phyloP scores from a whole-genome alignment of 2,329 filamentous ascomycete genomes.

The Cordyceps tenuipes region DNA sequence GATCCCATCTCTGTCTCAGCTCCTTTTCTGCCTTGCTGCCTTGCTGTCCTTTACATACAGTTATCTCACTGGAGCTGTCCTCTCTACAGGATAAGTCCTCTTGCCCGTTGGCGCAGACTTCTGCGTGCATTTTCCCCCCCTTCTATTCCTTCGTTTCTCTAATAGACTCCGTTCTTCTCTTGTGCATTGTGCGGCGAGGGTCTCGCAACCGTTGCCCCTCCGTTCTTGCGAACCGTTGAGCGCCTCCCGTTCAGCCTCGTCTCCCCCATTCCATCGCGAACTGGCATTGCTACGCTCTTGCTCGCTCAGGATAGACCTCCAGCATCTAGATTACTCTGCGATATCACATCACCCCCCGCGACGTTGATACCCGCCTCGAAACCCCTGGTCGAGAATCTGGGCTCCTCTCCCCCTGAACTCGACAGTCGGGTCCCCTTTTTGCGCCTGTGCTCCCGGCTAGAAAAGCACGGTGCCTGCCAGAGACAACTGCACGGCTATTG shows the following conservation, averaged over 20 bases:
- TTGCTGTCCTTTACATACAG: background rate
- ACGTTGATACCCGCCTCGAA: background rate
- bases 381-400: background rate
- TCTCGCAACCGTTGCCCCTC: background rate
- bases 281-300: background rate
- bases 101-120: background rate
- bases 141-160: background rate
- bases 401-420: constrained; percentile 2
- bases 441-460: background rate
- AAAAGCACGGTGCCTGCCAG: background rate
- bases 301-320: background rate
- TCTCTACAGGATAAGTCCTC: background rate
- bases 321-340: background rate
- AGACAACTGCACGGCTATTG: background rate
- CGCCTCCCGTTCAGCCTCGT: background rate
- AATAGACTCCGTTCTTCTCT: background rate
- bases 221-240: background rate
- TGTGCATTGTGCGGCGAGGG: background rate
- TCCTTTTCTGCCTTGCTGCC: constrained; percentile 5
- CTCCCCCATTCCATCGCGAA: background rate
- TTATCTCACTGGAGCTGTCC: background rate
- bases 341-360: background rate
- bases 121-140: background rate
- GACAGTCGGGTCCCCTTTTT: background rate
- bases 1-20: background rate